phyloP scores from a whole-genome alignment of 2,329 filamentous ascomycete species.

The Sclerotinia nivalis region DNA sequence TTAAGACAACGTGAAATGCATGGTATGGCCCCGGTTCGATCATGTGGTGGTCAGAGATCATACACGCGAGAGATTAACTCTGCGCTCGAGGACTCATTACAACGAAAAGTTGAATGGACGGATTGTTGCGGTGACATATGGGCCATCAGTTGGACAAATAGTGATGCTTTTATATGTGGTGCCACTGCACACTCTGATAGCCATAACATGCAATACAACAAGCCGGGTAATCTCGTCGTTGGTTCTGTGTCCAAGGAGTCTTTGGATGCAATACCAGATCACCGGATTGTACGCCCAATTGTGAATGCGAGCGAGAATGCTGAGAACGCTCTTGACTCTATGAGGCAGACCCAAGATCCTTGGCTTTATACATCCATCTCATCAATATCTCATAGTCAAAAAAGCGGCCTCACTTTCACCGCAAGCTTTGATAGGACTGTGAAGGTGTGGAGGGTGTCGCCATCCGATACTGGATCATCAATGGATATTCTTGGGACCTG shows the following conservation, averaged over 20 bases:
- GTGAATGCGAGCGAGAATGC: conserved; percentile 47
- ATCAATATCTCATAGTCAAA: conserved; percentile 56
- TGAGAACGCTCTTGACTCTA: conserved; percentile 57
- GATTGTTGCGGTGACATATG: conserved; percentile 63
- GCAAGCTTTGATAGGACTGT: conserved; percentile 63
- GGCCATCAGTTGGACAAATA: conserved; percentile 58
- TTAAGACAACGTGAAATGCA: conserved; percentile 35
- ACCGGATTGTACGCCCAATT: conserved; percentile 56
- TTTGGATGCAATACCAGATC: conserved; percentile 55
- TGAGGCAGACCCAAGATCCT: conserved; percentile 59
- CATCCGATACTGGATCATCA: conserved; percentile 40
- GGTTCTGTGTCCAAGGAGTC: conserved; percentile 50
- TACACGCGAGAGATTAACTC: conserved; percentile 31
- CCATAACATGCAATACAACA: conserved; percentile 67
- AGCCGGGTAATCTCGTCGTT: conserved; percentile 60
- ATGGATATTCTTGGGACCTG: conserved; percentile 54
- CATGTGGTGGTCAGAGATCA: conserved; percentile 28
- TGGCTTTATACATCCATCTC: conserved; percentile 67
- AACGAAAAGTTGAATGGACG: conserved; percentile 56
- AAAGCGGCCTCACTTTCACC: conserved; percentile 53
- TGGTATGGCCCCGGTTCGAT: conserved; percentile 29
- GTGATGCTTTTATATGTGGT: conserved; percentile 58
- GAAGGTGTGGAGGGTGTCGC: conserved; percentile 56
- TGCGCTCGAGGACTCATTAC: conserved; percentile 52
- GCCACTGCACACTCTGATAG: conserved; percentile 63